phyloP scores from a whole-genome alignment of 2,329 filamentous ascomycete genomes.

The Cordyceps militaris region DNA sequence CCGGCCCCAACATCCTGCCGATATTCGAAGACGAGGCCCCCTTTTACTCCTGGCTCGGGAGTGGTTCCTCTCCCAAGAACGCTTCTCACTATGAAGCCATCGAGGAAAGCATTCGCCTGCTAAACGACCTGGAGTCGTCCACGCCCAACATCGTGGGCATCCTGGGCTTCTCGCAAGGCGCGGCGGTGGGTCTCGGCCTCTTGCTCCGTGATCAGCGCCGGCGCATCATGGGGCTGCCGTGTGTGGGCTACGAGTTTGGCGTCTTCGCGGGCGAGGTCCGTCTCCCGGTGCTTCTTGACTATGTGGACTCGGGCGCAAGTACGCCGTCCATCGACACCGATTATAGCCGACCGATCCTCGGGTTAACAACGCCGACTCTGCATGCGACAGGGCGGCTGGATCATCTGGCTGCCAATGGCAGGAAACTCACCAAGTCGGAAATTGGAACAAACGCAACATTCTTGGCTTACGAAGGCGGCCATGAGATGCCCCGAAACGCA shows the following conservation, averaged over 20 bases:
- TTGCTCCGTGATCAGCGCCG: conserved; percentile 5
- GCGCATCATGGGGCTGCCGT: background rate
- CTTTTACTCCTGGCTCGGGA: conserved; percentile 1
- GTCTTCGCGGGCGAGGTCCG: conserved; percentile 1
- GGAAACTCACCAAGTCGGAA: background rate
- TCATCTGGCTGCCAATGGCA: background rate
- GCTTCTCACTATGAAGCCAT: background rate
- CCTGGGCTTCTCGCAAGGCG: conserved; percentile 2
- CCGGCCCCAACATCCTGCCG: background rate
- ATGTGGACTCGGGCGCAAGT: background rate
- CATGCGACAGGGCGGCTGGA: background rate
- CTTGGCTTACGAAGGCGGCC: background rate
- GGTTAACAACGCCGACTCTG: background rate
- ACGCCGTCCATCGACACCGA: background rate
- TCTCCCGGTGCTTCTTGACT: background rate
- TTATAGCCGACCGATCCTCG: background rate
- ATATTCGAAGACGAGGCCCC: conserved; percentile 7
- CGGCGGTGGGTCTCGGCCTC: background rate
- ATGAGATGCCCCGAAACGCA: background rate
- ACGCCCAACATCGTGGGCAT: background rate
- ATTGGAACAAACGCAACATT: background rate
- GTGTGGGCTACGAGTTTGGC: background rate
- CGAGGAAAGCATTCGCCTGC: background rate
- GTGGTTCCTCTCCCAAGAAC: background rate
- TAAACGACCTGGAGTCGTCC: background rate